phyloP scores from a whole-genome alignment of 2,329 filamentous ascomycete species.

The Cytospora piceicola region DNA sequence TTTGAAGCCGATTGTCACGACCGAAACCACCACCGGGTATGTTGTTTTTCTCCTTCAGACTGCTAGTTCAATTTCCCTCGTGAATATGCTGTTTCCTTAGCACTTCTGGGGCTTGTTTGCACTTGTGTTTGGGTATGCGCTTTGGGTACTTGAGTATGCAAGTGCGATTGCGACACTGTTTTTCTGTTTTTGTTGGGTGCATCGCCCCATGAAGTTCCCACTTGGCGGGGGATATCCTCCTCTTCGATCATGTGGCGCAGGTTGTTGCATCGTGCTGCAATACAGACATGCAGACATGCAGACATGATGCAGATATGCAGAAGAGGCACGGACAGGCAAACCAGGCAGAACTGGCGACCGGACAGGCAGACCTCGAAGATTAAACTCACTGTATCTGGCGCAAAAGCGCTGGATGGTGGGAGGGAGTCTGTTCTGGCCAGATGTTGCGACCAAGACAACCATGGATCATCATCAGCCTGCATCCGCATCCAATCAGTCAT shows the following conservation, averaged over 20 bases:
- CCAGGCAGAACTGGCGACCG: not conserved
- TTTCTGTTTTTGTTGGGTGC: not conserved
- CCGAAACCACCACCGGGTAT: conserved; percentile 54
- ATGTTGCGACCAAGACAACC: conserved; percentile 4
- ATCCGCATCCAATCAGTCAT: conserved; percentile 7
- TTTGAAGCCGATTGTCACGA: conserved; percentile 77
- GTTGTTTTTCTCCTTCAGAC: conserved; percentile 33
- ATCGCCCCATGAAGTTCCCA: not conserved
- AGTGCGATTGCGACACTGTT: not conserved
- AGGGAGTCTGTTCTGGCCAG: not conserved
- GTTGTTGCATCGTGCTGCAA: not conserved
- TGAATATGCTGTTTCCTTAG: conserved; percentile 20
- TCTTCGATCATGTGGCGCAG: not conserved
- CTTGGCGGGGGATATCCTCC: too few species aligned
- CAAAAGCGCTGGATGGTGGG: conserved; percentile 1
- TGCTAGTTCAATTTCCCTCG: too few species aligned
- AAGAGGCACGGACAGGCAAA: not conserved
- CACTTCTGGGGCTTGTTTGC: conserved; percentile 8
- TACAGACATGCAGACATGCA: not conserved
- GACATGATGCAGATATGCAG: not conserved
- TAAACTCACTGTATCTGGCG: not conserved
- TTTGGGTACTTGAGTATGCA: too few species aligned
- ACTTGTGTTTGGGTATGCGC: not conserved
- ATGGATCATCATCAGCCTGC: not conserved
- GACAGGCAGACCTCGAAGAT: not conserved